Evolutionary conservation across 768 basidiomycete genomes (phyloP), one percentile per base, ranked within the genome.

Genomic region (Ephemerocybe angulata): DNA sequence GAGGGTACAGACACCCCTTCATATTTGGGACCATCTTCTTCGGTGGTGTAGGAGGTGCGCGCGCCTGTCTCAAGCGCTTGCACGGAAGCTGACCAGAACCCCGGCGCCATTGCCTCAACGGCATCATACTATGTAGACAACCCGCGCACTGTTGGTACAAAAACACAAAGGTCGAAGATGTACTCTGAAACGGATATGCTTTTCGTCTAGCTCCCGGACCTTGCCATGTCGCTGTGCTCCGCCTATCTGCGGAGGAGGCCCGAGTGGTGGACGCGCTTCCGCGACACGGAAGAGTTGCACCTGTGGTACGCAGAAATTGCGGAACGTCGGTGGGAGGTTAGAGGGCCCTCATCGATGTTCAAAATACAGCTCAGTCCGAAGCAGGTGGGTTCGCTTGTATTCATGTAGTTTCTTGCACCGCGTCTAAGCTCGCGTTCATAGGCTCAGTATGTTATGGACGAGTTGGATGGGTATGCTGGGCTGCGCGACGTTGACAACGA

Each of bases 1-100:
- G 61, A 59, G 79, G 78, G 0, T 83, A 80, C 57, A 66, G 77
- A 46, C 80, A 80, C 56, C 80, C 81, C 5, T 82, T 80, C 59
- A 59, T 78, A 29, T 72, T 76, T 61, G 80, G 78, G 0, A 65
- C 70, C 0, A 64, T 68, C 44, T 78, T 72, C 56, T 54, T 72
- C 5, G 75, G 75, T 11, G 79, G 78, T 30, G 72, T 81, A 25
- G 78, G 80, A 62, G 77, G 73, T 72, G 57, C 42, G 68, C 24
- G 1, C 38, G 31, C 22, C 50, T 40, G 13, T 27, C 17, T 28
- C 17, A 38, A 5, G n/a, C 44, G 17, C 40, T 19, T 33, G 19
- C 22, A 25, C 22, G 30, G 41, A 38, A 38, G 30, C 24, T 30
- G n/a, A n/a, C 21, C n/a, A n/a, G n/a, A n/a, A n/a, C n/a, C n/a